Conservation (phyloP, 495 filamentous ascomycete genomes). For the Hyaloscypha hepaticicola region DNA sequence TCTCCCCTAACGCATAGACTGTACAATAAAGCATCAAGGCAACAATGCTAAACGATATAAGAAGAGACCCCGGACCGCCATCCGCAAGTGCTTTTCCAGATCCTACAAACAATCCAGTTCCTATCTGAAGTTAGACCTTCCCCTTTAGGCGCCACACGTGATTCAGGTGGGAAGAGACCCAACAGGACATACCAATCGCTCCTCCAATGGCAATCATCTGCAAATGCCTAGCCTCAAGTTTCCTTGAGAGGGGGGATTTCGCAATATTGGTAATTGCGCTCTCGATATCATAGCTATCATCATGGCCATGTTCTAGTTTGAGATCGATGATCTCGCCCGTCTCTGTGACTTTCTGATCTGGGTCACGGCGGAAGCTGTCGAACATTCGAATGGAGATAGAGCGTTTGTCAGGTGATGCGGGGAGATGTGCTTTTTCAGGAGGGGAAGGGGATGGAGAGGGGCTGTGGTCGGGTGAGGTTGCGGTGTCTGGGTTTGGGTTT, state of each 20-base stretch:
- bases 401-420: constrained; percentile 1
- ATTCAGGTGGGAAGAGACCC: constrained; percentile 5
- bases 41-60: constrained; percentile 81
- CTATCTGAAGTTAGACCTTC: constrained; percentile 5
- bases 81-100: constrained; percentile 72
- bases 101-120: constrained; percentile 83
- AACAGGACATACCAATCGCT: constrained; percentile 69
- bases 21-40: constrained; percentile 89
- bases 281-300: constrained; percentile 16
- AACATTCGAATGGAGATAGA: constrained; percentile 6
- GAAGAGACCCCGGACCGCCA: constrained; percentile 82
- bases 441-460: constrained; percentile 1
- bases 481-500: not conserved
- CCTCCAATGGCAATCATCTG: constrained; percentile 98
- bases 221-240: constrained; percentile 80
- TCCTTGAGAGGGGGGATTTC: constrained; percentile 69
- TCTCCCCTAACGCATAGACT: constrained; percentile 87
- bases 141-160: not conserved
- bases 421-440: not conserved
- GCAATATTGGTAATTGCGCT: constrained; percentile 51
- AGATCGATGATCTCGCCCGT: constrained; percentile 16
- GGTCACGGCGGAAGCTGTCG: constrained; percentile 17
- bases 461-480: not conserved
- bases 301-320: constrained; percentile 13
- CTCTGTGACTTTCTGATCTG: constrained; percentile 12